Conservation (phyloP, 163 green algal genomes). For the Scenedesmus sp. region DNA sequence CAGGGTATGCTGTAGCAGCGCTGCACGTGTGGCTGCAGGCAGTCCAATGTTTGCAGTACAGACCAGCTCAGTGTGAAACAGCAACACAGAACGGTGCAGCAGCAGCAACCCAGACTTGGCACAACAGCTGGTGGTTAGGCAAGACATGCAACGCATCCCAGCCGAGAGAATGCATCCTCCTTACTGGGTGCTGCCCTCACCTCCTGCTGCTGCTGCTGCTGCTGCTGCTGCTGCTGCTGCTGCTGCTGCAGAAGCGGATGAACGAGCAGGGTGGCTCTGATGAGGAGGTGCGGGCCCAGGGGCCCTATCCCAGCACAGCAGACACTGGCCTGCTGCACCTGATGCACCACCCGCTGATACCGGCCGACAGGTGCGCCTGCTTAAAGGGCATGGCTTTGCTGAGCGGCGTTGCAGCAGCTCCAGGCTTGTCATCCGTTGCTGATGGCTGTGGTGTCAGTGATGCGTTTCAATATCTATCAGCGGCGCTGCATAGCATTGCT, state of each 20-base stretch:
- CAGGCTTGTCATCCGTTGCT: too few relatives aligned
- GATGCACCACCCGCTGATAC: slow-evolving; percentile 22
- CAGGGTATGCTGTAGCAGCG: slow-evolving; percentile 4
- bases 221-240: slow-evolving; percentile 7
- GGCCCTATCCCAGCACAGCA: neutral
- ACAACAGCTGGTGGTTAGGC: too few relatives aligned
- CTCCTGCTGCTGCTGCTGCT: slow-evolving; percentile 26
- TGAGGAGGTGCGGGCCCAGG: neutral
- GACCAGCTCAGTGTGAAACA: neutral
- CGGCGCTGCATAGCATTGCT: too few relatives aligned
- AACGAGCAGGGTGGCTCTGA: slow-evolving; percentile 20
- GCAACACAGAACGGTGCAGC: neutral
- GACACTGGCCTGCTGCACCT: neutral
- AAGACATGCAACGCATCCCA: too few relatives aligned
- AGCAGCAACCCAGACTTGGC: neutral
- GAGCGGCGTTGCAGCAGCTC: too few relatives aligned
- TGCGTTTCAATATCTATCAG: too few relatives aligned
- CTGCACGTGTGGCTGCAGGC: neutral
- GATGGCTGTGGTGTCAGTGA: too few relatives aligned
- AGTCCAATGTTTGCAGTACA: neutral
- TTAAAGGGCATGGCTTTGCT: too few relatives aligned
- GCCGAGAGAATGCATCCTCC: neutral
- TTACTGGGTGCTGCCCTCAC: neutral
- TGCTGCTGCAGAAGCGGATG: slow-evolving; percentile 8
- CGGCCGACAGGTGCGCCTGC: neutral